Evolutionary conservation across 2,329 filamentous ascomycete species (phyloP).

Genomic region (Hymenoscyphus repandus): DNA sequence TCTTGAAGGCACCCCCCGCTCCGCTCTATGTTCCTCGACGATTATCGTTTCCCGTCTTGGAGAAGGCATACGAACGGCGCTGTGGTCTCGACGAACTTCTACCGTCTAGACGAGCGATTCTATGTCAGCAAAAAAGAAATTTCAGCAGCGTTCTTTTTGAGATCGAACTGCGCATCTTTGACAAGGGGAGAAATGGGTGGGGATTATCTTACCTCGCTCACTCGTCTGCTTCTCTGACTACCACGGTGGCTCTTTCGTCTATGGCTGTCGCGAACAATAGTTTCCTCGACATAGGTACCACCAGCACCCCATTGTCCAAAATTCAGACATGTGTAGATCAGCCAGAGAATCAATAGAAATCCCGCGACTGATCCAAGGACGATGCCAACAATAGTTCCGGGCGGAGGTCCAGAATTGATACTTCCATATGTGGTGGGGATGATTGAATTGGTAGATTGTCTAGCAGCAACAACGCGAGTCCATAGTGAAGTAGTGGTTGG

Average conservation of each 20-base stretch:
- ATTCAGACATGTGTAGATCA: slow-evolving; percentile 37
- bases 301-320: slow-evolving; percentile 8
- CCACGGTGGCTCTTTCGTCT: slow-evolving; percentile 17
- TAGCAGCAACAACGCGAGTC: slow-evolving; percentile 4
- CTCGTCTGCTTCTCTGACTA: slow-evolving; percentile 15
- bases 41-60: slow-evolving; percentile 26
- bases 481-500: slow-evolving; percentile 1
- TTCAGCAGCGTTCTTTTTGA: slow-evolving; percentile 1
- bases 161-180: not conserved
- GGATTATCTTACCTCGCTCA: slow-evolving; percentile 12
- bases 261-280: slow-evolving; percentile 10
- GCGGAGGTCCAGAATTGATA: slow-evolving; percentile 44
- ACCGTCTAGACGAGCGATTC: slow-evolving; percentile 18
- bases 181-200: not conserved
- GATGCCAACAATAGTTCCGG: slow-evolving; percentile 56
- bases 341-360: slow-evolving; percentile 47
- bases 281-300: slow-evolving; percentile 18
- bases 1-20: slow-evolving; percentile 7
- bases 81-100: slow-evolving; percentile 21
- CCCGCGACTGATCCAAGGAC: slow-evolving; percentile 48
- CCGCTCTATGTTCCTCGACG: slow-evolving; percentile 26
- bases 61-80: slow-evolving; percentile 18
- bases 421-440: slow-evolving; percentile 58
- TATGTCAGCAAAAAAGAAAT: slow-evolving; percentile 1
- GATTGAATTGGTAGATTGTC: slow-evolving; percentile 32